Percentiles rank a stretch among this genome's conserved stretches.
These are phyloP conservation scores for Trypanosoma conorhini DNA, from an alignment of 208 protist species.

Conservation along the genomic window DNA sequence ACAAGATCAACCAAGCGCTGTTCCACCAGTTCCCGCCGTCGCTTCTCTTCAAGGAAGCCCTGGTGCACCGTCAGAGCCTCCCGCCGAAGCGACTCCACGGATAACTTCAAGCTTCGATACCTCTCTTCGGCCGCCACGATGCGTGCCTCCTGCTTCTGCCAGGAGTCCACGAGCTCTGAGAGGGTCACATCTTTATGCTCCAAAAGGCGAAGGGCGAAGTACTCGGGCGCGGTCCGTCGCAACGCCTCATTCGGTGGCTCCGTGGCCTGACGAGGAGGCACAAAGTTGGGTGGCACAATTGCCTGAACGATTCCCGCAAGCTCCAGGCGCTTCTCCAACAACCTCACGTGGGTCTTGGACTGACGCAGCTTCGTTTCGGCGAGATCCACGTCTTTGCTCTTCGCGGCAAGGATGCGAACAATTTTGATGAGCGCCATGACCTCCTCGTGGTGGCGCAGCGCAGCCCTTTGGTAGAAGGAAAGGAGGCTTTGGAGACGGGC, in stretches of 20 bases:
- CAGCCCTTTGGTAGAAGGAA: constrained; percentile 42
- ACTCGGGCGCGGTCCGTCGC: constrained; percentile 49
- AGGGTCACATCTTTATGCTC: constrained; percentile 77
- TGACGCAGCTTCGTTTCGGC: constrained; percentile 40
- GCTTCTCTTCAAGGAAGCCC: constrained; percentile 69
- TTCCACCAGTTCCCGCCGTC: constrained; percentile 73
- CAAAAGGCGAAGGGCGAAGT: constrained; percentile 72
- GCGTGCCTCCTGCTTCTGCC: constrained; percentile 60
- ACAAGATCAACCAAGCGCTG: constrained; percentile 77
- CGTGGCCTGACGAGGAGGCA: constrained; percentile 21
- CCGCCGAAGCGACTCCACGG: constrained; percentile 45
- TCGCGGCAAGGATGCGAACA: constrained; percentile 55
- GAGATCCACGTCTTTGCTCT: constrained; percentile 41
- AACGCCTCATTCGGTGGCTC: constrained; percentile 21
- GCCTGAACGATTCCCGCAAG: constrained; percentile 62
- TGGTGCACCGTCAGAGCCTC: constrained; percentile 68
- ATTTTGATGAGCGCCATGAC: constrained; percentile 66
- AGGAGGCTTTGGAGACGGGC: constrained; percentile 52
- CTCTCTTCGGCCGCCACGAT: constrained; percentile 41
- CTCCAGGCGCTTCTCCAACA: constrained; percentile 66
- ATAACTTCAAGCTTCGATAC: constrained; percentile 35
- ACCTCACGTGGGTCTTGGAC: constrained; percentile 55
- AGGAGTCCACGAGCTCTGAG: constrained; percentile 77
- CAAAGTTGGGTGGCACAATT: constrained; percentile 31
- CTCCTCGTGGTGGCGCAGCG: constrained; percentile 48